These are phyloP conservation scores for Tricholoma furcatifolium DNA, from an alignment of 768 basidiomycete species.

Conservation along the genomic window DNA sequence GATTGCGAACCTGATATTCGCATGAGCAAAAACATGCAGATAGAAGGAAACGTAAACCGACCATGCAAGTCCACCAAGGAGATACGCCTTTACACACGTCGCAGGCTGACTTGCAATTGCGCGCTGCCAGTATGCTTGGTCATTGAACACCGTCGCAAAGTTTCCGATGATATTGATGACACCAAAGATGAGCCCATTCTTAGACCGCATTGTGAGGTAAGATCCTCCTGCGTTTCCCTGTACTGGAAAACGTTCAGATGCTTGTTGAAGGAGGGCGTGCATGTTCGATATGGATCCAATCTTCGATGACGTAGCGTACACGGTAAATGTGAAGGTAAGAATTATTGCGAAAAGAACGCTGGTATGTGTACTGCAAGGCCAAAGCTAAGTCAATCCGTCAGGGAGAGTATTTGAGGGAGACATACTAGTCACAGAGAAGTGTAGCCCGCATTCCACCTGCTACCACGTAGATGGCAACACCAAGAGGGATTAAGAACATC, in stretches of 20 bases:
- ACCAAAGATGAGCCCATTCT: conserved; percentile 77
- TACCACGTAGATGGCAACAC: conserved; percentile 86
- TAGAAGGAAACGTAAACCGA: conserved; percentile 22
- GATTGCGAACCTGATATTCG: conserved; percentile 64
- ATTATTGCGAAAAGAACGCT: conserved; percentile 86
- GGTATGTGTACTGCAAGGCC: conserved; percentile 69
- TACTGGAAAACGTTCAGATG: conserved; percentile 57
- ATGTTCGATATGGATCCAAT: conserved; percentile 80
- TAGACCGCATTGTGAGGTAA: conserved; percentile 80
- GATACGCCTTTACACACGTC: conserved; percentile 87
- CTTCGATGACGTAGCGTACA: conserved; percentile 74
- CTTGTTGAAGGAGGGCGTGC: conserved; percentile 74
- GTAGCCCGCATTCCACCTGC: conserved; percentile 88
- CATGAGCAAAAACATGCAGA: not conserved
- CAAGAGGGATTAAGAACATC: conserved; percentile 87
- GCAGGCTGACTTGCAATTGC: conserved; percentile 86
- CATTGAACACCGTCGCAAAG: conserved; percentile 58
- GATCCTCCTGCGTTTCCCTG: conserved; percentile 82
- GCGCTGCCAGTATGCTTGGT: conserved; percentile 88
- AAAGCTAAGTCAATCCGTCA: not conserved
- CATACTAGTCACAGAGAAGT: conserved; percentile 82
- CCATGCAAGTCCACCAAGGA: conserved; percentile 90
- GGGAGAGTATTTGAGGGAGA: conserved; percentile 5
- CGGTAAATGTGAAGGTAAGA: conserved; percentile 70
- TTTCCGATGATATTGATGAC: conserved; percentile 89